Base-by-base conservation (phyloP, 768 basidiomycete genomes). In the Lentinula raphanica region DNA sequence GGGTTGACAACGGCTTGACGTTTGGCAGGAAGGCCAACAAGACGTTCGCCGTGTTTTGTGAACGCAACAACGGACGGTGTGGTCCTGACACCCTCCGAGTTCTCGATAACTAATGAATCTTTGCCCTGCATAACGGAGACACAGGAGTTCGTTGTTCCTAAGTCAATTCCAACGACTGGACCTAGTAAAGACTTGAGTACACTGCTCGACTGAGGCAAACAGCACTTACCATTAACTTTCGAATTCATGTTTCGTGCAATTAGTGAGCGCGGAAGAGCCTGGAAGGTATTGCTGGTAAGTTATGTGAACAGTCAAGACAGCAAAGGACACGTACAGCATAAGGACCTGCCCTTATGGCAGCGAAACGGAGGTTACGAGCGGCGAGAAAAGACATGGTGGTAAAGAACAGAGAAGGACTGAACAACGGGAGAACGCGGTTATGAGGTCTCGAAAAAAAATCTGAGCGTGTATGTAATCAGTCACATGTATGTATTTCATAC, bases 51-150 rank as follows among this genome's bases (percentile, higher is more conserved):
- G 66, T 98, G 94, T 73, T 98, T 97, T 56, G 97, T 94, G 82
- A 99, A 99, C 38, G 96, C 96, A 64, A 98, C 93, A 57, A 98
- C 94, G 38, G 97, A 99, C 2, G 97, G 97, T 15, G 97, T 99
- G 62, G 97, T 98, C 64, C 97, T 87, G 58, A 90, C 91, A 79
- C 97, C 96, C 78, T 98, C 96, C 5, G 95, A 79, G 78, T 98
- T 98, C 76, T 98, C 97, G 64, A 99, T 89, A 62, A 98, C 96
- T 64, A 92, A 89, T 50, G 95, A 84, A 35, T 87, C 88, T 78
- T 96, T 87, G 64, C 93, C 95, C 78, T 98, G 95, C 92, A 96
- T 97, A 61, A 97, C 82, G 49, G 90, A 86, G 58, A 94, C 92
- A 72, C 91, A 94, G 49, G 92, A 94, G 73, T 92, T 92, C 29